phyloP scores from a whole-genome alignment of 495 filamentous ascomycete species.

The Podospora tetraspora region DNA sequence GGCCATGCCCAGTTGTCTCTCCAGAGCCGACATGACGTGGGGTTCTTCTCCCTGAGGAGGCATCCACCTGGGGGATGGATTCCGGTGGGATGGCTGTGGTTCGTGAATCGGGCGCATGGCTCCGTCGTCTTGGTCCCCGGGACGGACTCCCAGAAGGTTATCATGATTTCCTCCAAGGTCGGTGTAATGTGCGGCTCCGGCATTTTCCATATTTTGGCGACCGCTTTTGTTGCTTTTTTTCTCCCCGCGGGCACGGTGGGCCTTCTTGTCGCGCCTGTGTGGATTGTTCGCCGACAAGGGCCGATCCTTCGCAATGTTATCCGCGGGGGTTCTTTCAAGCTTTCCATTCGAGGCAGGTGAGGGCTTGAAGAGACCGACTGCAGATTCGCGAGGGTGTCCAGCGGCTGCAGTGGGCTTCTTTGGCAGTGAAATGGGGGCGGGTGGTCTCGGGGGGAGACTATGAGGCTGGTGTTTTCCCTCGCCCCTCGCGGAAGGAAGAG shows the following conservation, averaged over 20 bases:
- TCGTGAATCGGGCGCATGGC: background rate
- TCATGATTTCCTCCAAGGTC: background rate
- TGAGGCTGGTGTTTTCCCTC: background rate
- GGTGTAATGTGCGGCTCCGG: background rate
- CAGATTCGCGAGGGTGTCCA: background rate
- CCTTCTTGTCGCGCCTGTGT: background rate
- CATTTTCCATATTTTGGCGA: background rate
- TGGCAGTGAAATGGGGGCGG: background rate
- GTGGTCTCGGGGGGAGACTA: background rate
- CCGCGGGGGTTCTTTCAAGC: background rate
- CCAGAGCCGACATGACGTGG: slow-evolving; percentile 19
- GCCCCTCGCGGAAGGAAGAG: background rate
- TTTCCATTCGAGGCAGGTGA: background rate
- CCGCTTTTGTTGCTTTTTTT: background rate
- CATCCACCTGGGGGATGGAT: background rate
- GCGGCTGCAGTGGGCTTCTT: background rate
- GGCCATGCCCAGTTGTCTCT: slow-evolving; percentile 17
- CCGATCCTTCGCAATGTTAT: background rate
- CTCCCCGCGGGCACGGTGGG: background rate
- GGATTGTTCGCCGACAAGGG: background rate
- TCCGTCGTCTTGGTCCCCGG: too few relatives aligned
- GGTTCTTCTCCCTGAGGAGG: slow-evolving; percentile 6
- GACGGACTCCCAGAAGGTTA: background rate
- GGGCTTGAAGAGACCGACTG: background rate
- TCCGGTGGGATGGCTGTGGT: background rate